Percentiles rank a stretch among this genome's conserved stretches.
Conservation (phyloP, 345 rosid genomes). For the Geranium rotundifolium region DNA sequence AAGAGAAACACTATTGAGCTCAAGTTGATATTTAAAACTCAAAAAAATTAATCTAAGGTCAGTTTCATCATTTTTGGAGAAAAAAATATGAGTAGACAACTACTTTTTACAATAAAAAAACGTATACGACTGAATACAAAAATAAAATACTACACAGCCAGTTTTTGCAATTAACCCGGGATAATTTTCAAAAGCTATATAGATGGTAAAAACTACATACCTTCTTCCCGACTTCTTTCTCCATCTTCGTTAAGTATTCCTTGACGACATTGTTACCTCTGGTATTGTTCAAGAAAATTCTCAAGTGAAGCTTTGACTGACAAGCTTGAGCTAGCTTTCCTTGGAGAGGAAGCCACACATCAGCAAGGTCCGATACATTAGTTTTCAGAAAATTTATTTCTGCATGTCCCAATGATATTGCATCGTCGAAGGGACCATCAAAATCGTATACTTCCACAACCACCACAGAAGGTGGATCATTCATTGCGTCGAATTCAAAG, state of each 20-base stretch:
- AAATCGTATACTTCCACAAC: conserved; percentile 85
- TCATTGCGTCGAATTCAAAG: conserved; percentile 94
- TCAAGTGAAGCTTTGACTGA: conserved; percentile 77
- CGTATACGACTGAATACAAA: too few species aligned
- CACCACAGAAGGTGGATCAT: conserved; percentile 87
- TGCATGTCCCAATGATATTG: conserved; percentile 73
- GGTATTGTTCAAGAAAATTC: conserved; percentile 84
- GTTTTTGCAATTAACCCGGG: too few species aligned
- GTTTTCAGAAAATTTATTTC: conserved; percentile 80
- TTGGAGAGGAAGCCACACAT: conserved; percentile 76
- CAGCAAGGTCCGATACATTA: conserved; percentile 75
- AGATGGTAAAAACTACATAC: conserved; percentile 29
- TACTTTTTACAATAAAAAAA: too few species aligned
- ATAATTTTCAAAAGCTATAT: conserved; percentile 7
- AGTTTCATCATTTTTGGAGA: too few species aligned
- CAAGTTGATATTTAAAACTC: too few species aligned
- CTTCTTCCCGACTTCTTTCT: conserved; percentile 97
- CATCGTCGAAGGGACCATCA: conserved; percentile 88
- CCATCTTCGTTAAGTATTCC: conserved; percentile 88
- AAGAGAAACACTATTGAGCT: not conserved
- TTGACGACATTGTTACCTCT: conserved; percentile 71
- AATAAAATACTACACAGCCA: too few species aligned
- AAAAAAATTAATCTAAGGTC: too few species aligned
- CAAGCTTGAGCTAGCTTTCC: conserved; percentile 89
- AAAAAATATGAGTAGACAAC: too few species aligned